Conservation (phyloP, 495 filamentous ascomycete genomes). For the Lasiosphaeria ovina region DNA sequence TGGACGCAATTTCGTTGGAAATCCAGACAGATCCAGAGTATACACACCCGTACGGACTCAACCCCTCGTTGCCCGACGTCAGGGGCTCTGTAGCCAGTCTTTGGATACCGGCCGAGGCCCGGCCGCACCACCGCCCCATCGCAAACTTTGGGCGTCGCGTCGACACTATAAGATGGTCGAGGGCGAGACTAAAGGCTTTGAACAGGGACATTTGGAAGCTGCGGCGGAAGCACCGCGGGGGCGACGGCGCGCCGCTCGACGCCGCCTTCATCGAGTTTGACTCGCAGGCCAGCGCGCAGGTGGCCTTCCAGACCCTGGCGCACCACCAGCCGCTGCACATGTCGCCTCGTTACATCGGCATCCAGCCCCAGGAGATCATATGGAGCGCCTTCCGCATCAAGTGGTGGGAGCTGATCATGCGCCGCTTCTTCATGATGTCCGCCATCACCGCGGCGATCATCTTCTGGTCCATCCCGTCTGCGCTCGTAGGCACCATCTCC, state of each 20-base stretch:
- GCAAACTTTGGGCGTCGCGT: slow-evolving; percentile 58
- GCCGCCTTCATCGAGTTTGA: slow-evolving; percentile 83
- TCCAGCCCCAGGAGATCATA: slow-evolving; percentile 76
- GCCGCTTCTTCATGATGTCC: slow-evolving; percentile 60
- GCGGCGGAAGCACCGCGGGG: slow-evolving; percentile 46
- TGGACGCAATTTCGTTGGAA: slow-evolving; percentile 7
- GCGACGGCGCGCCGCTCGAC: slow-evolving; percentile 50
- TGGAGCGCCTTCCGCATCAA: slow-evolving; percentile 79
- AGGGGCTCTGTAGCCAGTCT: slow-evolving; percentile 71
- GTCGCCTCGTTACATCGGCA: slow-evolving; percentile 76
- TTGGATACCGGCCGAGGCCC: slow-evolving; percentile 68
- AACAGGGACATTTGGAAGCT: slow-evolving; percentile 67
- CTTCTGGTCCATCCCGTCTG: slow-evolving; percentile 89
- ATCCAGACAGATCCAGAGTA: slow-evolving; percentile 27
- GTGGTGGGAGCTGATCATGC: slow-evolving; percentile 76
- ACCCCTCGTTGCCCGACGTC: slow-evolving; percentile 38
- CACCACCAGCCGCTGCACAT: slow-evolving; percentile 82
- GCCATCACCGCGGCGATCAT: slow-evolving; percentile 70
- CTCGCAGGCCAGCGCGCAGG: slow-evolving; percentile 71
- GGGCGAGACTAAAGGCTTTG: slow-evolving; percentile 70
- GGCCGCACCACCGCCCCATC: slow-evolving; percentile 46
- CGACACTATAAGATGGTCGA: slow-evolving; percentile 83
- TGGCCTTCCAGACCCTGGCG: slow-evolving; percentile 74
- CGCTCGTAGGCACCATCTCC: slow-evolving; percentile 72
- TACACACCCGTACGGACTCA: slow-evolving; percentile 40